phyloP scores from a whole-genome alignment of 352 stramenopile species.

The Pythium vanterpoolii region DNA sequence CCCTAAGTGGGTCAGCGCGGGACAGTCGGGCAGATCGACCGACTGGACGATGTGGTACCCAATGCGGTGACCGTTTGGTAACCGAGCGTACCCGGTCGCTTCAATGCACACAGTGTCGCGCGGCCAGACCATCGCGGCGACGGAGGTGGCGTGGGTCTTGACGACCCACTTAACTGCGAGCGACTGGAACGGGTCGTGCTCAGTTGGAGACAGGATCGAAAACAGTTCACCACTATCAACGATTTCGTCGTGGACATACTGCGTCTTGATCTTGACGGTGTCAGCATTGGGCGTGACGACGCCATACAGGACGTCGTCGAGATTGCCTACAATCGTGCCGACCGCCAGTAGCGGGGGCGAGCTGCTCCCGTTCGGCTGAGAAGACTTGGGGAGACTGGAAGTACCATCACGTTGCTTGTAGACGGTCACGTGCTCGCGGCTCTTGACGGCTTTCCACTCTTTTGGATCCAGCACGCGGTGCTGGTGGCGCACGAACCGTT shows the following conservation, averaged over 20 bases:
- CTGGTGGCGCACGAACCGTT: conserved; percentile 24
- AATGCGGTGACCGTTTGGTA: conserved; percentile 19
- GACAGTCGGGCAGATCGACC: conserved; percentile 27
- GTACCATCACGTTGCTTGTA: conserved; percentile 27
- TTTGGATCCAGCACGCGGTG: conserved; percentile 33
- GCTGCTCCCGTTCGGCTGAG: conserved; percentile 35
- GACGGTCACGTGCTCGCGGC: conserved; percentile 22
- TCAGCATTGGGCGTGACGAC: conserved; percentile 29
- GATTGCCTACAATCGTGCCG: conserved; percentile 44
- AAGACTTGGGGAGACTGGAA: too few relatives aligned
- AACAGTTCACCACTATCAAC: conserved; percentile 29
- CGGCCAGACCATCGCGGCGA: conserved; percentile 25
- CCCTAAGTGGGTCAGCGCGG: conserved; percentile 27
- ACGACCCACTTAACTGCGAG: conserved; percentile 25
- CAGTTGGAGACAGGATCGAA: conserved; percentile 36
- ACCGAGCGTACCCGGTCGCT: conserved; percentile 27
- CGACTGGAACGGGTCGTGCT: conserved; percentile 21
- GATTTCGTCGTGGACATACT: conserved; percentile 24
- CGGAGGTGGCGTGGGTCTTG: conserved; percentile 2
- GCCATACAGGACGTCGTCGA: conserved; percentile 66
- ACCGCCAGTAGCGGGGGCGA: conserved; percentile 42
- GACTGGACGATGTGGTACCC: conserved; percentile 36
- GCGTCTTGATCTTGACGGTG: conserved; percentile 35
- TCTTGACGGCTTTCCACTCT: conserved; percentile 42
- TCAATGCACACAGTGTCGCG: conserved; percentile 49